Percentiles rank a stretch among this genome's conserved stretches.
phyloP scores from a whole-genome alignment of 1,139 yeast species.

The Dujonia santamariae region DNA sequence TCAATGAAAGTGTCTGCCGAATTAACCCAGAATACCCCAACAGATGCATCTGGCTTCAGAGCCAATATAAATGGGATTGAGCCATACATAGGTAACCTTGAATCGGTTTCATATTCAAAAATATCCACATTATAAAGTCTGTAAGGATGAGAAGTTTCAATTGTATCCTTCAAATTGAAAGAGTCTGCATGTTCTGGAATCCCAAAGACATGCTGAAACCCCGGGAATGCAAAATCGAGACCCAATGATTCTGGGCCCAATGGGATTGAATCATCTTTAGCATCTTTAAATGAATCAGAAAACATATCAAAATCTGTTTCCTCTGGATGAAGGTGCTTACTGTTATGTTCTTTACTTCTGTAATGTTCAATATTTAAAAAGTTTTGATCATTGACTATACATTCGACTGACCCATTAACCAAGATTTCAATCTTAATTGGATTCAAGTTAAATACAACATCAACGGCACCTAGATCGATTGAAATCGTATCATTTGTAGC shows the following conservation, averaged over 20 bases:
- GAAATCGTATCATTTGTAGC: conserved; percentile 6
- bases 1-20: conserved; percentile 86
- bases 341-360: conserved; percentile 41
- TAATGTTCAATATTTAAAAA: conserved; percentile 79
- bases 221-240: conserved; percentile 65
- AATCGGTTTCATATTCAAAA: conserved; percentile 82
- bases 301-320: conserved; percentile 61
- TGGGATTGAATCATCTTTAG: conserved; percentile 57
- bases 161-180: conserved; percentile 68
- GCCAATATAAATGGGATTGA: conserved; percentile 86
- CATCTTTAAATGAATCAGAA: conserved; percentile 58
- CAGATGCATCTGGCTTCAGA: conserved; percentile 52
- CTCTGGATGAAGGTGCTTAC: conserved; percentile 44
- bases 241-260: conserved; percentile 92
- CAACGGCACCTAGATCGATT: conserved; percentile 3
- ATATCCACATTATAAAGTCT: conserved; percentile 89
- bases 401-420: conserved; percentile 41
- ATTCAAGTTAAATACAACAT: conserved; percentile 19
- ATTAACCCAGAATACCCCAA: conserved; percentile 89
- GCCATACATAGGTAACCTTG: conserved; percentile 91
- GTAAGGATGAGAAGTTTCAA: conserved; percentile 58
- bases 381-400: conserved; percentile 65
- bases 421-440: conserved; percentile 54
- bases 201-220: conserved; percentile 71
- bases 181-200: conserved; percentile 95